phyloP scores from a whole-genome alignment of 108 stramenopile genomes.

The Skeletonema costatum region DNA sequence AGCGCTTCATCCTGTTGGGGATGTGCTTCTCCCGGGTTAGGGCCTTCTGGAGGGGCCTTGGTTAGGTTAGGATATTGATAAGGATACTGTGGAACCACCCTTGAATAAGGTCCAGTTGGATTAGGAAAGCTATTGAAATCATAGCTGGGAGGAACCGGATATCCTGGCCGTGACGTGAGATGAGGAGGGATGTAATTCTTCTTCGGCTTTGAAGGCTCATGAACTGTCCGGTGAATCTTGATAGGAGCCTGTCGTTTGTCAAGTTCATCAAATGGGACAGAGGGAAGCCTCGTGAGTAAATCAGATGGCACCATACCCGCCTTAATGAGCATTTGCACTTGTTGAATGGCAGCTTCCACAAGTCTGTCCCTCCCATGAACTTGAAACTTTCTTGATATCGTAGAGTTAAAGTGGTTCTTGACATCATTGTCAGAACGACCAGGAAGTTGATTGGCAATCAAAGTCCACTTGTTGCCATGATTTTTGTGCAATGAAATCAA shows the following conservation, averaged over 20 bases:
- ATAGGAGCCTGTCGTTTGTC: neutral
- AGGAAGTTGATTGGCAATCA: conserved; percentile 92
- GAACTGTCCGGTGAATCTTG: neutral
- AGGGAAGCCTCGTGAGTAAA: conserved; percentile 13
- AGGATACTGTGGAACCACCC: neutral
- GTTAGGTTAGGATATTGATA: neutral
- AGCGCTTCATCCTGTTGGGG: neutral
- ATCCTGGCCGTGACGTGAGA: neutral
- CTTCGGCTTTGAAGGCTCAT: neutral
- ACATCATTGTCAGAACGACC: conserved; percentile 91
- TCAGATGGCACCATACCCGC: conserved; percentile 10
- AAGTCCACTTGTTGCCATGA: conserved; percentile 88
- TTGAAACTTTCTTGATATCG: conserved; percentile 82
- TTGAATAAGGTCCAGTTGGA: neutral
- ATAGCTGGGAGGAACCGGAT: neutral
- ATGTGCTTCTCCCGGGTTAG: neutral
- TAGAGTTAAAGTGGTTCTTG: conserved; percentile 96
- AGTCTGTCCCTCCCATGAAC: conserved; percentile 84
- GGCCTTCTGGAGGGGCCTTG: neutral
- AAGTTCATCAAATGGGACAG: neutral
- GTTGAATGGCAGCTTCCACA: conserved; percentile 71
- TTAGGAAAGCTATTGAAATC: neutral
- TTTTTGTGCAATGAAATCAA: conserved; percentile 85
- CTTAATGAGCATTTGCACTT: conserved; percentile 67
- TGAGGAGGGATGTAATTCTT: neutral